These are phyloP conservation scores for Colletotrichum melonis DNA, from an alignment of 2,329 filamentous ascomycete species.

Conservation along the genomic window DNA sequence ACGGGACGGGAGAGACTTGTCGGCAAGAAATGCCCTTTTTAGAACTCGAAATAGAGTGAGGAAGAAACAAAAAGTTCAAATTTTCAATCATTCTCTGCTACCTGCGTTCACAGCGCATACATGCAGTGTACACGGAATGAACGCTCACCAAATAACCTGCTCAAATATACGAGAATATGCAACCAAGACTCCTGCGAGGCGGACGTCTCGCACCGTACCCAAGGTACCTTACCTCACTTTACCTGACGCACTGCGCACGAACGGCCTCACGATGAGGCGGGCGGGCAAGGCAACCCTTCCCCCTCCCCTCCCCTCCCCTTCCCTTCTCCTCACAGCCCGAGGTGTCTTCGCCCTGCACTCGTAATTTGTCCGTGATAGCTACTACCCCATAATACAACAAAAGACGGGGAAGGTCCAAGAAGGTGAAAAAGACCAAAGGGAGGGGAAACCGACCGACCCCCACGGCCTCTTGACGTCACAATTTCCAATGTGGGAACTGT, in stretches of 20 bases:
- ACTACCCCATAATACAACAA: neutral
- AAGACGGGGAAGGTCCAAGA: neutral
- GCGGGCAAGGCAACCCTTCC: neutral
- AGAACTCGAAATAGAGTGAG: neutral
- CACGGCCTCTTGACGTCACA: constrained; percentile 14
- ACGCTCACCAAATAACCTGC: neutral
- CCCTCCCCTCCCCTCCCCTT: neutral
- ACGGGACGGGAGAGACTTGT: neutral
- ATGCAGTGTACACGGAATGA: too few species aligned
- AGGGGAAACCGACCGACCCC: neutral
- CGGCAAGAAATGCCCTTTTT: neutral
- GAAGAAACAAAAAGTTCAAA: neutral
- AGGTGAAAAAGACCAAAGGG: neutral
- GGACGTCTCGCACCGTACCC: neutral
- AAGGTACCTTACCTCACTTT: neutral
- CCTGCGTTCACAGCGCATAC: too few species aligned
- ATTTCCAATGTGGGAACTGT: neutral
- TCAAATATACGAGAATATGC: neutral
- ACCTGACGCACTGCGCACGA: neutral
- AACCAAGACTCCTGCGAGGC: neutral
- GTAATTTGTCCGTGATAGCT: neutral
- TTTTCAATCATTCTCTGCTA: neutral
- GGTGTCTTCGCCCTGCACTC: neutral
- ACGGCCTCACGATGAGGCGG: neutral
- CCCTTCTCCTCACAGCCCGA: neutral